Base-by-base conservation (phyloP, 176 grass and related monocot genomes). In the Areca catechu region DNA sequence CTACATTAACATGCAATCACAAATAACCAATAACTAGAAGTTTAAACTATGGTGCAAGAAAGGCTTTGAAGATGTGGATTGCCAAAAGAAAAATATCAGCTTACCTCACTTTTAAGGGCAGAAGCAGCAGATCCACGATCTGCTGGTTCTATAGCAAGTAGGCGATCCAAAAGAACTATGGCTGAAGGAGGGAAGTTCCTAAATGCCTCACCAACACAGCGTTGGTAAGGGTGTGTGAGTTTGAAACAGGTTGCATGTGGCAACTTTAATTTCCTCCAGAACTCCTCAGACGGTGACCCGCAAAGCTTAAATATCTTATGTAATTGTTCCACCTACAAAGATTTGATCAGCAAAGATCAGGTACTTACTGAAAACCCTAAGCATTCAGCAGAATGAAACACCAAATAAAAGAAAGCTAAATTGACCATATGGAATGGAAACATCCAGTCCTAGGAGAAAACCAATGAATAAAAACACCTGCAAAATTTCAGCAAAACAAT, bases 221-320 rank as follows among this genome's bases (percentile, higher is more conserved):
- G 71, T 16, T 51, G 77, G 15, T 89, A 95, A 0, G 84, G 84
- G 27, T 89, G 89, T 60, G 89, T 84, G 24, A 80, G 84, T 61
- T 95, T 95, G 77, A 95, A 95, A 61, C 81, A 85, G 15, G 89
- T 78, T 50, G 84, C 84, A 61, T 82, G 84, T 3, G 89, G 81
- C 52, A 89, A 50, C 68, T 95, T 95, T 59, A 84, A 73, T 51
- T 75, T 89, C 51, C 62, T 77, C 89, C 89, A 95, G 51, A 89
- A 95, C 56, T 95, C 84, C 75, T 95, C 89, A 15, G 89, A 85
- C 7, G 89, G 89, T 52, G 89, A 95, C 53, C 89, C 89, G 77
- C 89, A 89, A 75, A 95, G 72, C 68, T 95, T 95, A 62, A 95
- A 95, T 79, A 95, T 95, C 59, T 89, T 95, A 66, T 95, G 89